Conservation (phyloP, 1,139 yeast genomes). For the Magnusiomyces ingens region DNA sequence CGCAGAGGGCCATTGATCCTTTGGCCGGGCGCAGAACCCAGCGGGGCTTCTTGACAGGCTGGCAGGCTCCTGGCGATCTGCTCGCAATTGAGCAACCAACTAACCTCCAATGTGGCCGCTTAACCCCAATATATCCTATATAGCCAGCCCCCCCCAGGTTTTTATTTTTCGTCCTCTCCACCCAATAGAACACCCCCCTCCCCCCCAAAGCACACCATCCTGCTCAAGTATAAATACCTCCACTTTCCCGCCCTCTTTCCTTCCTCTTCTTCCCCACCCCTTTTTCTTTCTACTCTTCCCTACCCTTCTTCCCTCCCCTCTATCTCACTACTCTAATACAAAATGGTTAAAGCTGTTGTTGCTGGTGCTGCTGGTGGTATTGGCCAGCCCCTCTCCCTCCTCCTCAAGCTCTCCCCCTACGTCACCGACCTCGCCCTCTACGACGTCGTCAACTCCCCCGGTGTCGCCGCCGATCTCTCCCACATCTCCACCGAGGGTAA, state of each 20-base stretch:
- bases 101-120: too few relatives aligned
- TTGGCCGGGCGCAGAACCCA: too few relatives aligned
- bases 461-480: slow-evolving; percentile 87
- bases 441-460: slow-evolving; percentile 87
- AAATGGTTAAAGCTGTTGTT: slow-evolving; percentile 36
- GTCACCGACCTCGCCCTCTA: slow-evolving; percentile 63
- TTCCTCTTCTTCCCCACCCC: not conserved
- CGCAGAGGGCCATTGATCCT: too few relatives aligned
- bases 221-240: too few relatives aligned
- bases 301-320: not conserved
- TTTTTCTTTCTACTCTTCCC: not conserved
- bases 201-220: too few relatives aligned
- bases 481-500: slow-evolving; percentile 80
- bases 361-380: slow-evolving; percentile 48
- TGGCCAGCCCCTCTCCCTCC: slow-evolving; percentile 88
- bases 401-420: slow-evolving; percentile 61
- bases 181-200: too few relatives aligned
- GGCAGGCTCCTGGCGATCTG: too few relatives aligned
- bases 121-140: too few relatives aligned
- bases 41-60: too few relatives aligned
- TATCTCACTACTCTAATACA: not conserved
- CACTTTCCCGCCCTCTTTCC: not conserved
- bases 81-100: too few relatives aligned
- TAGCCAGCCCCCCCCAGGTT: too few relatives aligned
- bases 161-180: too few relatives aligned